Evolutionary conservation across 805 yeast genomes (phyloP), one percentile per base, ranked within the genome.

Genomic region (Candida ponderosae): DNA sequence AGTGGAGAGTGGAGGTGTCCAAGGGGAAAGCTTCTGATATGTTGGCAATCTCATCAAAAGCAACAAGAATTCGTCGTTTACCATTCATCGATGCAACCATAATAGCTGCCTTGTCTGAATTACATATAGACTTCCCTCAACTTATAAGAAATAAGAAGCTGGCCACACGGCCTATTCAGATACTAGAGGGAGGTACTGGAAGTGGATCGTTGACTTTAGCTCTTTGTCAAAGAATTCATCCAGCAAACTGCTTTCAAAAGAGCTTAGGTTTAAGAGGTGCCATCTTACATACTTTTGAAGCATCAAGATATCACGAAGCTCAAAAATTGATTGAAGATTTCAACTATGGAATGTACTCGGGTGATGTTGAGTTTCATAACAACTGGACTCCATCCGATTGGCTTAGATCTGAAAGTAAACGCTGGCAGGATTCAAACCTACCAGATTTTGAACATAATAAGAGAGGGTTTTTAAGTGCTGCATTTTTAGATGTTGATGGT

Each of bases 121-220:
- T 72, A 3, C 70, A 70, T 42, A 47, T 66, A 6, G 70, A 64
- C 29, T 64, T 53, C 38, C 72, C 72, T 5, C 43, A 46, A 8
- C 28, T 56, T 35, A 40, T 37, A 5, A 32, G 32, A 10, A 32
- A 34, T 20, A 34, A 35, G 13, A 36, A 44, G 31, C 19, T 46
- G 18, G 32, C 21, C 8, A 38, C 27, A 7, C 46, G 53, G 4
- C 69, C 70, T 1, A 37, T 57, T 10, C 72, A 70, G 35, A 63
- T 62, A 39, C 49, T 72, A 16, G 78, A 72, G 44, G 75, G 75
- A 1, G 78, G 78, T 4, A 72, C 77, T 2, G 78, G 78, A 2
- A 76, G 71, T 51, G 78, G 78, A 0, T 70, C 76, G 3, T 46
- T 72, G 34, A 57, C 72, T 4, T 36, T 72, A 31, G 68, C 70